A percentile compares a stretch with the other conserved stretches of the same genome.
Evolutionary conservation across 495 filamentous ascomycete genomes (phyloP).

Genomic region (Cercophora sp.): DNA sequence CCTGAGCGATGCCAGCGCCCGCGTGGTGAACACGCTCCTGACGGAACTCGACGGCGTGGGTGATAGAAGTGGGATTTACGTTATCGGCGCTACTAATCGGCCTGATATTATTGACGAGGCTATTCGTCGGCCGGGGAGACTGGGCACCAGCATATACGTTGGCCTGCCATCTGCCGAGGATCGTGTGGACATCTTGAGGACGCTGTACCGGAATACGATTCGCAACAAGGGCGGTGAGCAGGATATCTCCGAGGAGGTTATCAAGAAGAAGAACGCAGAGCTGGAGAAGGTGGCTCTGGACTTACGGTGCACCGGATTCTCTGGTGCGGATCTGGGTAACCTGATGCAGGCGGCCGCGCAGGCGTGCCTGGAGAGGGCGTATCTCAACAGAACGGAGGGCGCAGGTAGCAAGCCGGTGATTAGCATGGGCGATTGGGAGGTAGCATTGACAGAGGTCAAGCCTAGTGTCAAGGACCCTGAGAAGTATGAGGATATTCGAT

Average conservation of each 20-base stretch:
- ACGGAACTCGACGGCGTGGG: conserved; percentile 90
- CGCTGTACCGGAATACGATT: conserved; percentile 65
- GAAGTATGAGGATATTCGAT: conserved; percentile 23
- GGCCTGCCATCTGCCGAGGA: conserved; percentile 78
- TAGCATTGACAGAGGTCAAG: conserved; percentile 64
- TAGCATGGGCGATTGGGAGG: conserved; percentile 69
- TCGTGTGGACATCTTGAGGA: conserved; percentile 78
- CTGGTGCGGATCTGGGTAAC: conserved; percentile 82
- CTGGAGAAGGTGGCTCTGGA: conserved; percentile 61
- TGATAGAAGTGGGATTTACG: conserved; percentile 81
- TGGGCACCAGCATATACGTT: conserved; percentile 87
- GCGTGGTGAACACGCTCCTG: conserved; percentile 94
- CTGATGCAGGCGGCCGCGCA: conserved; percentile 73
- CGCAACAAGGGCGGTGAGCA: conserved; percentile 32
- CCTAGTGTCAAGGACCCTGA: conserved; percentile 70
- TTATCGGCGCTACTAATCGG: conserved; percentile 91
- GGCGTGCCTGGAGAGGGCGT: conserved; percentile 62
- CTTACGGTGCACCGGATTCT: conserved; percentile 71
- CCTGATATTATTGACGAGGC: conserved; percentile 96
- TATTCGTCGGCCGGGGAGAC: conserved; percentile 86
- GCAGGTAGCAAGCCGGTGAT: conserved; percentile 45
- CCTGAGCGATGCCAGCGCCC: conserved; percentile 74
- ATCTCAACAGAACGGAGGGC: conserved; percentile 21
- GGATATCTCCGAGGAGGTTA: background rate
- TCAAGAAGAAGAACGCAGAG: conserved; percentile 9